These are phyloP conservation scores for Blastobotrys muscicola DNA, from an alignment of 805 yeast species.

Conservation along the genomic window DNA sequence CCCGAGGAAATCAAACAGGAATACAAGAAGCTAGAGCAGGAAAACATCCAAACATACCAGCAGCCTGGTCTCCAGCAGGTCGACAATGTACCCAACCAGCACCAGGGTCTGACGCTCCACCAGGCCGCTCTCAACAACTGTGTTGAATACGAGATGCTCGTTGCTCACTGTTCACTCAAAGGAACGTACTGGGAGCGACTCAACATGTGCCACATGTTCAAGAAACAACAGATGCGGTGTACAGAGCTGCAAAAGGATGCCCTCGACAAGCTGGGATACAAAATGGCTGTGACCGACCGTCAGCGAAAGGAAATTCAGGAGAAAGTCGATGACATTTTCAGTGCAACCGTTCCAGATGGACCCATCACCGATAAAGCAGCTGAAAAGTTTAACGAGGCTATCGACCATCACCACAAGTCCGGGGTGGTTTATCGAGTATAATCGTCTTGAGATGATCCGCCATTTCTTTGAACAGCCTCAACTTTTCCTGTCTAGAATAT, in stretches of 20 bases:
- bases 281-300: slow-evolving; percentile 8
- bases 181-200: slow-evolving; percentile 20
- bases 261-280: slow-evolving; percentile 20
- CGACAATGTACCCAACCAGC: not conserved
- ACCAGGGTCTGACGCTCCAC: slow-evolving; percentile 3
- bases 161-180: slow-evolving; percentile 18
- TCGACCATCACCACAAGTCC: slow-evolving; percentile 6
- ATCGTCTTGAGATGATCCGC: slow-evolving; percentile 12
- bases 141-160: slow-evolving; percentile 23
- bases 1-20: slow-evolving; percentile 8
- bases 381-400: slow-evolving; percentile 12
- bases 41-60: not conserved
- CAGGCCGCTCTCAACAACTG: slow-evolving; percentile 27
- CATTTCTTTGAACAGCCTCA: slow-evolving; percentile 40
- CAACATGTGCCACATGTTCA: slow-evolving; percentile 18
- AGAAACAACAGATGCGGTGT: slow-evolving; percentile 21
- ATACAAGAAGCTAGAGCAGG: slow-evolving; percentile 2
- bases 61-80: slow-evolving; percentile 2
- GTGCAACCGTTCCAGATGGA: slow-evolving; percentile 17
- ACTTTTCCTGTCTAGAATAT: slow-evolving; percentile 36
- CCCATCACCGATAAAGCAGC: slow-evolving; percentile 15
- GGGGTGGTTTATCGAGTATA: not conserved
- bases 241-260: slow-evolving; percentile 22
- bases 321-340: slow-evolving; percentile 24
- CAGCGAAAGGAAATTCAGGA: slow-evolving; percentile 16